Evolutionary conservation across 306 rosid species (phyloP).

Genomic region (Begonia peltatifolia): DNA sequence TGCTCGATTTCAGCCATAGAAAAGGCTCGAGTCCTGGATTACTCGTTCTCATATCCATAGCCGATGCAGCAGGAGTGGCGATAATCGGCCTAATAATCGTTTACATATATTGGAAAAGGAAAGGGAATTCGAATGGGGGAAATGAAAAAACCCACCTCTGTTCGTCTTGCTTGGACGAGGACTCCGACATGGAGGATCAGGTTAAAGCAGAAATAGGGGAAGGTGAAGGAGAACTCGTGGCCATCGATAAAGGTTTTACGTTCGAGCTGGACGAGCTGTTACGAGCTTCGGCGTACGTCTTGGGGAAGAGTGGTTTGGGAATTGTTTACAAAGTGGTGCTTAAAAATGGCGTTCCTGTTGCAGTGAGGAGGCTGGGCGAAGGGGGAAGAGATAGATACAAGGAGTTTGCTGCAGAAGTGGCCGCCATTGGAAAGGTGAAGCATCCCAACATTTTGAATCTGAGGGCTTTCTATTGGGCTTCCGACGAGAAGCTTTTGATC

Average conservation of each 20-base stretch:
- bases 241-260: constrained; percentile 72
- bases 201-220: constrained; percentile 26
- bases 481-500: constrained; percentile 90
- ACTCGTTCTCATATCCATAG: constrained; percentile 62
- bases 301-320: constrained; percentile 95
- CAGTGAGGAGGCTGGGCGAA: constrained; percentile 89
- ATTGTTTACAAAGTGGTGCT: constrained; percentile 96
- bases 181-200: constrained; percentile 53
- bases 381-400: constrained; percentile 93
- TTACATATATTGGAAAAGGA: constrained; percentile 75
- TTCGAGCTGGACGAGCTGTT: constrained; percentile 91
- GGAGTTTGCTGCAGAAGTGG: constrained; percentile 82
- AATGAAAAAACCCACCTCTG: constrained; percentile 24
- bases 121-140: constrained; percentile 54
- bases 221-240: constrained; percentile 72
- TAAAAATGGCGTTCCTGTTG: constrained; percentile 91
- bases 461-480: constrained; percentile 93
- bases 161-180: constrained; percentile 46
- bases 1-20: background rate
- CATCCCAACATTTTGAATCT: constrained; percentile 77
- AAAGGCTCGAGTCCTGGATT: constrained; percentile 64
- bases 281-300: constrained; percentile 86
- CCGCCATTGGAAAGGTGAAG: constrained; percentile 80
- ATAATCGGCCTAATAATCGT: constrained; percentile 53
- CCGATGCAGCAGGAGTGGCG: constrained; percentile 76